Evolutionary conservation across 2,329 filamentous ascomycete genomes (phyloP), one percentile per base, ranked within the genome.

Genomic region (Corniculantispora saksenae): DNA sequence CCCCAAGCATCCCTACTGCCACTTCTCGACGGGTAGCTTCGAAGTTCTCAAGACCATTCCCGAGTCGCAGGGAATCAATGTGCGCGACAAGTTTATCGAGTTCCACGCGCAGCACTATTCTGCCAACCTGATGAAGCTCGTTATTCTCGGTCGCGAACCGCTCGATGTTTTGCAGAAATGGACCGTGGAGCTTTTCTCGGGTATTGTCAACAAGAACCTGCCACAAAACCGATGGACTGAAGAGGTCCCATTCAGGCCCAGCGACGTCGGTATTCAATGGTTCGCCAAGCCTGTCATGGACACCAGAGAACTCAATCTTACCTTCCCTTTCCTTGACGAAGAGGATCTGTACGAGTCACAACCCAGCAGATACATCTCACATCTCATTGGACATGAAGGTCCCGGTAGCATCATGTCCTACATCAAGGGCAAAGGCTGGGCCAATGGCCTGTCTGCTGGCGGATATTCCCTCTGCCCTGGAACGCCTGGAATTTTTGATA

Each of bases 231-330:
- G 81, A 27, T 88, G 86, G 86, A 76, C 81, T 6, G 77, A 81
- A 2, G 83, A 83, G 67, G 75, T 79, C 17, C 84, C 84, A 0
- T 83, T 84, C 68, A 78, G 80, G 29, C 74, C 80, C 43, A 79
- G 79, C 15, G 80, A 85, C 51, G 77, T 88, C 2, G 81, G 82
- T 4, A 90, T 88, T 43, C 91, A 94, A 75, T 88, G 91, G 61
- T 97, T 94, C 74, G 92, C 91, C 29, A 97, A 95, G 79, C 94
- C 94, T 0, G 93, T 97, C 51, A 94, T 96, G 89, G 93, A 97
- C 69, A 89, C 88, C 21, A 86, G 92, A 64, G 89, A 91, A 61
- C 79, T 97, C 67, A 91, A 91, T 66, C 84, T 97, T 54, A 89
- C 86, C 67, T 97, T 97, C 74, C 90, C 92, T 1, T 96, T 93